Percentiles rank a stretch among this genome's conserved stretches.
Evolutionary conservation across 176 grass and related monocot species (phyloP).

Genomic region (Panicum miliaceum): DNA sequence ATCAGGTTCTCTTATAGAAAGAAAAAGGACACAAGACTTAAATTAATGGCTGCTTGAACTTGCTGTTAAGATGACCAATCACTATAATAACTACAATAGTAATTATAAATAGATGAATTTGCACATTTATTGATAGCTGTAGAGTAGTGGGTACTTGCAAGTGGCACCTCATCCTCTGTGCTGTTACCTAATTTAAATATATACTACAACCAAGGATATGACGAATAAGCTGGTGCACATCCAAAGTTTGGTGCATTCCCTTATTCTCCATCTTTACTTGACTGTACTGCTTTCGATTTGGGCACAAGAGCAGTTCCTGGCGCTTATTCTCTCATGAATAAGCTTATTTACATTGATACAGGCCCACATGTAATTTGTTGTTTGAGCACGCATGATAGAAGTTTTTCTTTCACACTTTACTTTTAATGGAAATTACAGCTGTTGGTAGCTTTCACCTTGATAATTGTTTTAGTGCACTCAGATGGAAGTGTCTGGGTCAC

Average conservation of each 20-base stretch:
- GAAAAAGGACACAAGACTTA: neutral
- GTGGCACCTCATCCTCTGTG: neutral
- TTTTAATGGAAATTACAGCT: neutral
- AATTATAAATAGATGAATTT: constrained; percentile 1
- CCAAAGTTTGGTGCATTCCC: neutral
- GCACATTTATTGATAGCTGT: neutral
- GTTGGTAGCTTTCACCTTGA: neutral
- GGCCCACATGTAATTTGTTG: neutral
- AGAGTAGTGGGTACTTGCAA: constrained; percentile 2
- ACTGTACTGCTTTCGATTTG: neutral
- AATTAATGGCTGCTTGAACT: constrained; percentile 7
- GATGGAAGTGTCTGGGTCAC: neutral
- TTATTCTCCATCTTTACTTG: neutral
- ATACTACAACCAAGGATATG: neutral
- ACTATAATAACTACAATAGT: neutral
- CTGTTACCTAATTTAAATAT: neutral
- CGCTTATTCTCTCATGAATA: neutral
- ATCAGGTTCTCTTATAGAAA: constrained; percentile 20
- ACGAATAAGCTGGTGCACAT: neutral
- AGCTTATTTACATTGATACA: neutral
- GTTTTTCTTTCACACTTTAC: neutral
- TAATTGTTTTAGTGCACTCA: neutral
- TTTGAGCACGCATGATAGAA: constrained; percentile 3
- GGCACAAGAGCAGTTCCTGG: neutral
- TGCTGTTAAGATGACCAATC: neutral